phyloP scores from a whole-genome alignment of 257 asterid genomes.

The Penstemon newberryi region DNA sequence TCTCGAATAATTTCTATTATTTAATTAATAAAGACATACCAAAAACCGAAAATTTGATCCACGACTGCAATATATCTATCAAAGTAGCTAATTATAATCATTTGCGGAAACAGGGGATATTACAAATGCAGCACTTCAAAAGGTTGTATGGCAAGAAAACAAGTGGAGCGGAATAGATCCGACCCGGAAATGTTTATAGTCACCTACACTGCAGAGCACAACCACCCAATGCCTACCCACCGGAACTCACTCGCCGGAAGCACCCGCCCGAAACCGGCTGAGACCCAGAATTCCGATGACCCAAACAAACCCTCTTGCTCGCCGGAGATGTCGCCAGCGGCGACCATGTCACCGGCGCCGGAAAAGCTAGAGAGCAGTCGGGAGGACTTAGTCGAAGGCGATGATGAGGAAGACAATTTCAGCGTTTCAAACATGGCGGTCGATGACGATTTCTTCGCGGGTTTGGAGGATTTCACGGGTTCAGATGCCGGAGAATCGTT shows the following conservation, averaged over 20 bases:
- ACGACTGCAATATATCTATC: no score
- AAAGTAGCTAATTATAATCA: not conserved
- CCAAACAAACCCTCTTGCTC: conserved; percentile 43
- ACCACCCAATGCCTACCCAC: conserved; percentile 91
- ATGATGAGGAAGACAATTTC: conserved; percentile 41
- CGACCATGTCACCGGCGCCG: conserved; percentile 41
- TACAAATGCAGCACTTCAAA: conserved; percentile 94
- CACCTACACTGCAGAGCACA: conserved; percentile 88
- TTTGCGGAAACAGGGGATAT: conserved; percentile 62
- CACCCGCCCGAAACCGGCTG: conserved; percentile 61
- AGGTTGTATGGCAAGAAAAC: conserved; percentile 90
- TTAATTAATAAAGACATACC: no score
- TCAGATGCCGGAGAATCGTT: conserved; percentile 35
- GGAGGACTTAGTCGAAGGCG: conserved; percentile 42
- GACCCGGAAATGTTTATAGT: conserved; percentile 89
- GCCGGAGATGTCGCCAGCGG: conserved; percentile 43
- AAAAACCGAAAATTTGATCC: no score
- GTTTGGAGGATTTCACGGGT: conserved; percentile 63
- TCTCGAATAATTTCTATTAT: no score
- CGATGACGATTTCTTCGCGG: conserved; percentile 72
- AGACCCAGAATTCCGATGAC: conserved; percentile 38
- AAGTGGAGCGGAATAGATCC: conserved; percentile 95
- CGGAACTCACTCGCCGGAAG: conserved; percentile 91
- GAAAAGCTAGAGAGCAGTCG: conserved; percentile 54
- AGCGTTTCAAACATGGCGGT: conserved; percentile 43